Evolutionary conservation across 257 asterid genomes (phyloP), one percentile per base, ranked within the genome.

Genomic region (Echium plantagineum): DNA sequence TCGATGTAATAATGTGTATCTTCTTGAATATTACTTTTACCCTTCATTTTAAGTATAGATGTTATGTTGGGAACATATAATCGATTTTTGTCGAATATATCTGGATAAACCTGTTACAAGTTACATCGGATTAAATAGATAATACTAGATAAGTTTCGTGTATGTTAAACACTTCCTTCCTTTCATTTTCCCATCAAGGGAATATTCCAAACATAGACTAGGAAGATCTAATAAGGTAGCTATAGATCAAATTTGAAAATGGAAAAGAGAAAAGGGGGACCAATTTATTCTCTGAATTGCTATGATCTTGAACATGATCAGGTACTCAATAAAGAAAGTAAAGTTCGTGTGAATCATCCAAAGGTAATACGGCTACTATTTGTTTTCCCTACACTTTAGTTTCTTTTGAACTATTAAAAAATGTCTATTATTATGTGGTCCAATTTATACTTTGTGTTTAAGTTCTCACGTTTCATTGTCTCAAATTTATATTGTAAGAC

Each of bases 281-380:
- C 58, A 49, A 69, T 58, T 62, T 35, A 48, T 57, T 28, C 64
- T 30, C 58, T 57, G 57, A 26, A 38, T 15, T 57, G 57, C 55
- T 63, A 22, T 69, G 59, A 57, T 63, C 56, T 62, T 69, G 0
- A 51, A 52, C 64, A 32, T 63, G 7, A 58, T 22, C 60, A 63
- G 42, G 47, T 17, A 59, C 61, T 63, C 17, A 51, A 16, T 16
- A 63, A 62, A 57, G 64, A 12, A 56, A 30, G 38, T 42, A 42
- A 42, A 42, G 49, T 42, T 42, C 49, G 49, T 42, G 49, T 42
- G 49, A 42, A 42, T 42, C 49, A 42, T 42, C 49, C 49, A 42
- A 42, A 42, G 49, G 3, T 42, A 42, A 12, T 42, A 42, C 49
- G 49, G 49, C 49, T 42, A 42, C 49, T 42, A 42, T 42, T 42